phyloP scores from a whole-genome alignment of 2,329 filamentous ascomycete species.

The Amylocarpus encephaloides region DNA sequence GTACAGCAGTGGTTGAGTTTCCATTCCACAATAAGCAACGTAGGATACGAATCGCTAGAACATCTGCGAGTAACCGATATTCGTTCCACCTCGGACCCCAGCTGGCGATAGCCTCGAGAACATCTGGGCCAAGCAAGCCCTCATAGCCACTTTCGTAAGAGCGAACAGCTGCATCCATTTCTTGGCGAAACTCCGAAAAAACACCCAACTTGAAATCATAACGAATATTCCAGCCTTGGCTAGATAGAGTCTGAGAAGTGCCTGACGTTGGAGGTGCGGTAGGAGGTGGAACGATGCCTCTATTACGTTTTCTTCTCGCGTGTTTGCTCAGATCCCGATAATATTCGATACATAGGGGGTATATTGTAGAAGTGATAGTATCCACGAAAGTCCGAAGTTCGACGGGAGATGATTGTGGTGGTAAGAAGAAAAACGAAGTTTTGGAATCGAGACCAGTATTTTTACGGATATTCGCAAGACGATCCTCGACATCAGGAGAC shows the following conservation, averaged over 20 bases:
- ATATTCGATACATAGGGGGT: constrained; percentile 75
- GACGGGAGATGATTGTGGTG: constrained; percentile 61
- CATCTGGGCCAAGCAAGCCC: constrained; percentile 70
- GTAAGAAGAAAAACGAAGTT: constrained; percentile 73
- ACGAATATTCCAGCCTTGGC: constrained; percentile 84
- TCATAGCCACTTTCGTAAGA: constrained; percentile 88
- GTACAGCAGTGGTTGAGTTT: constrained; percentile 71
- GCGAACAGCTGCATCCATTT: constrained; percentile 79
- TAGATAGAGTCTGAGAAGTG: constrained; percentile 78
- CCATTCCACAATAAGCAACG: constrained; percentile 77
- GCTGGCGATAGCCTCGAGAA: constrained; percentile 81
- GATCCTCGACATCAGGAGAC: constrained; percentile 60
- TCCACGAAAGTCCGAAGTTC: constrained; percentile 71
- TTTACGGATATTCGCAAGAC: constrained; percentile 71
- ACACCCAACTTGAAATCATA: constrained; percentile 93
- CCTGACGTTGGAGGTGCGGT: constrained; percentile 76
- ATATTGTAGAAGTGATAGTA: constrained; percentile 65
- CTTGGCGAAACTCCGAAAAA: constrained; percentile 87
- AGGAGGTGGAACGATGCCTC: constrained; percentile 70
- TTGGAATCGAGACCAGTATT: constrained; percentile 77
- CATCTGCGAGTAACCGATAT: constrained; percentile 78
- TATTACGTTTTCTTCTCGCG: constrained; percentile 77
- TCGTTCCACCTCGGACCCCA: constrained; percentile 92
- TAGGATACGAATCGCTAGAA: constrained; percentile 72
- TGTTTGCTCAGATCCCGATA: constrained; percentile 94